Evolutionary conservation across 352 stramenopile genomes (phyloP), one percentile per base, ranked within the genome.

Genomic region (Globisporangium takayamanum): DNA sequence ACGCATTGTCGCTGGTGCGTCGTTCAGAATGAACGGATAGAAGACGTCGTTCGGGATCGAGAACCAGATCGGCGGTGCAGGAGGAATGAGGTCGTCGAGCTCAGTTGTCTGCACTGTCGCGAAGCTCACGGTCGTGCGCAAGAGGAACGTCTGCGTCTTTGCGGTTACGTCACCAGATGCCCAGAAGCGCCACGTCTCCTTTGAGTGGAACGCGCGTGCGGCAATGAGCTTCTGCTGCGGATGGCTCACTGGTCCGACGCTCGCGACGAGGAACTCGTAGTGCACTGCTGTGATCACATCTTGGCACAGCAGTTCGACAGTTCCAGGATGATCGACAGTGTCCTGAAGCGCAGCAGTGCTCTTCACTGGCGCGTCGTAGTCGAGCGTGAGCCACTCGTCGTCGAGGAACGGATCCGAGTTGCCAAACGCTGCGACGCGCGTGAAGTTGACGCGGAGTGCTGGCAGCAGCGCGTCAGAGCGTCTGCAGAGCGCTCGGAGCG

Each of bases 1-100:
- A 1, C 22, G 25, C 6, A 14, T 7, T 5, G 7, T 28, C 6
- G 5, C 45, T 1, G 42, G 5, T 0, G 36, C 52, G 28, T 60
- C 41, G 37, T 58, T 78, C 36, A 82, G 50, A 5, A 70, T 62
- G 63, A 82, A 82, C 12, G 73, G 73, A 50, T 82, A 82, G 51
- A 82, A 82, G 11, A 82, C 66, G 36, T 79, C 73, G 57, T 55
- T 79, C 7, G 70, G 70, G 55, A 82, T 82, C n/a, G 73, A 73
- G 37, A 82, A 82, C 73, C 73, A 82, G 20, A 82, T 64, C 18
- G 68, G 61, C 18, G 73, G 73, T 8, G 73, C 55, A n/a, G 62
- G 63, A 1, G 70, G 70, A 44, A 78, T 69, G 28, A 76, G 65
- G 20, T 69, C 53, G 30, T 77, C 66, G 5, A 75, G 30, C 39